Base-by-base conservation (phyloP, 345 rosid species). In the Syzygium grande region DNA sequence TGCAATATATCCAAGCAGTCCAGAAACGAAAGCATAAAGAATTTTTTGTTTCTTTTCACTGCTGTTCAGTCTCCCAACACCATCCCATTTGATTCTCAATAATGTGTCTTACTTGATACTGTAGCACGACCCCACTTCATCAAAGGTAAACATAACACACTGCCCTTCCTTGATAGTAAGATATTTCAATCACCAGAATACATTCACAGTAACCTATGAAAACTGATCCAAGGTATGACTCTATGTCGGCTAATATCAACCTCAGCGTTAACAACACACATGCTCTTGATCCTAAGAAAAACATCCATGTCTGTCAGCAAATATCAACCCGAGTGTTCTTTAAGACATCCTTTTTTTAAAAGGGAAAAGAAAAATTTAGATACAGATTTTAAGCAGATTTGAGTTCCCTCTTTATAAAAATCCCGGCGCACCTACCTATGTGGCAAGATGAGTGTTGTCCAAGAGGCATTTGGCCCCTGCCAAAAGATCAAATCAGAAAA, bases 11-110 rank as follows among this genome's bases (percentile, higher is more conserved):
- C 88, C 87, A 90, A 87, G 88, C 84, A 84, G 55, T 55, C 86
- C 59, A 88, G 43, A 87, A 90, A 90, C 87, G 54, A 92, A 91
- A 89, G 93, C 93, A 91, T 80, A 94, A 91, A 90, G 93, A 91
- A 92, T 86, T 58, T 84, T 91, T 87, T 89, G 89, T 88, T 91
- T 90, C 88, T 90, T 93, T 91, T 85, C 88, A 91, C 63, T 87
- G 87, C 87, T 85, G 65, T 87, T 84, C 84, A 73, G 85, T 87
- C 85, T 84, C 84, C 54, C 53, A 55, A 15, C 58, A 22, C 73
- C 68, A 56, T 55, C 54, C 79, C 52, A 25, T 84, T 88, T 88
- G 86, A 87, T 91, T 91, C 91, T 86, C 52, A 49, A 58, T 90
- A 87, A 85, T 84, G 41, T 83, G 25, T 38, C 83, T 87, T 85